Percentiles rank a stretch among this genome's conserved stretches.
Conservation (phyloP, 2,329 filamentous ascomycete species). For the Nothophoma quercina region DNA sequence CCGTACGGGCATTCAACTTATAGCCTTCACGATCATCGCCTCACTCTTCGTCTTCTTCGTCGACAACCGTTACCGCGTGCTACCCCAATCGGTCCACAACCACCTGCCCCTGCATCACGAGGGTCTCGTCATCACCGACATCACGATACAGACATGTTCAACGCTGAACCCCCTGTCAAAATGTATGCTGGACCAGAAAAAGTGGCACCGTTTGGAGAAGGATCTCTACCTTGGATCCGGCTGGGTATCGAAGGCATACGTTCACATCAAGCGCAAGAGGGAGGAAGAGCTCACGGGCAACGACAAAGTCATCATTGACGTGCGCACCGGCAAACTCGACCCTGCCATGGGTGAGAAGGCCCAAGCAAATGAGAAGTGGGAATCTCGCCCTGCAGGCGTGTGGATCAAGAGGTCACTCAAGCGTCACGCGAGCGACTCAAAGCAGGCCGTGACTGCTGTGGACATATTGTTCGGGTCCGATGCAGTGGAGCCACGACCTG, state of each 20-base stretch:
- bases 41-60: conserved; percentile 80
- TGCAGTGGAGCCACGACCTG: conserved; percentile 85
- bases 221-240: conserved; percentile 81
- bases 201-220: conserved; percentile 88
- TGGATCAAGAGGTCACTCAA: conserved; percentile 82
- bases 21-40: conserved; percentile 66
- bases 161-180: conserved; percentile 75
- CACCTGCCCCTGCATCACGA: conserved; percentile 84
- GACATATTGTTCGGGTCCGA: conserved; percentile 91
- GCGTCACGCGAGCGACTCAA: conserved; percentile 76
- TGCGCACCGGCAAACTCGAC: conserved; percentile 76
- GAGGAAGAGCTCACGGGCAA: conserved; percentile 79
- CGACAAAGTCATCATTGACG: conserved; percentile 81
- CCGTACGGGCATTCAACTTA: conserved; percentile 77
- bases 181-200: conserved; percentile 74
- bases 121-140: conserved; percentile 84
- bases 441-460: conserved; percentile 77
- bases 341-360: conserved; percentile 67
- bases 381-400: conserved; percentile 75
- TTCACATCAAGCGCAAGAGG: conserved; percentile 83
- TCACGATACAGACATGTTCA: conserved; percentile 80
- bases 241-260: conserved; percentile 78
- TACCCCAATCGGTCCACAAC: conserved; percentile 84
- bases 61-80: conserved; percentile 86
- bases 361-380: conserved; percentile 73